Conservation (phyloP, 2,329 filamentous ascomycete species). For the Cylindrodendrum hubeiense region DNA sequence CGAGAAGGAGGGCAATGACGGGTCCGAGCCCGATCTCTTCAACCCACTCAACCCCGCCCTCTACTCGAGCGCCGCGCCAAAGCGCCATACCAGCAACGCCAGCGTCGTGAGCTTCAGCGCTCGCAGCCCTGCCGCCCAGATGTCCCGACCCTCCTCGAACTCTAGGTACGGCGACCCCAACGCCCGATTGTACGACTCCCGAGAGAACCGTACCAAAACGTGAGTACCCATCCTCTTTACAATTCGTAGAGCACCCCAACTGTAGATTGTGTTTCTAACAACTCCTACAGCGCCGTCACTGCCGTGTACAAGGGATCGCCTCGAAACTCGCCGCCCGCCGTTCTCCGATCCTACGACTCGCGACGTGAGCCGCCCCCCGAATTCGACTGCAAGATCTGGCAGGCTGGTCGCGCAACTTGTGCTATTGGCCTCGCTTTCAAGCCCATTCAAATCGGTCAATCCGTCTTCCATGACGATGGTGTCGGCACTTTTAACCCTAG, state of each 20-base stretch:
- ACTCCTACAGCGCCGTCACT: slow-evolving; percentile 79
- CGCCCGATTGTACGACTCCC: slow-evolving; percentile 86
- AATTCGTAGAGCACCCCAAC: background rate
- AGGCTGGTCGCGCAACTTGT: slow-evolving; percentile 93
- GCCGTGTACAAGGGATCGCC: slow-evolving; percentile 89
- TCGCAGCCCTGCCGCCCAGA: slow-evolving; percentile 70
- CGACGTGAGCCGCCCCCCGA: slow-evolving; percentile 91
- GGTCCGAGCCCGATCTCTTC: slow-evolving; percentile 53
- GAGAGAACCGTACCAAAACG: slow-evolving; percentile 92
- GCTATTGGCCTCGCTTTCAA: slow-evolving; percentile 96
- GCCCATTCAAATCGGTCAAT: slow-evolving; percentile 92
- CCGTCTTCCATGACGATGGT: slow-evolving; percentile 93
- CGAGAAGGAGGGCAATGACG: slow-evolving; percentile 87
- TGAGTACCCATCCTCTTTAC: slow-evolving; percentile 61
- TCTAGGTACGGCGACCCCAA: slow-evolving; percentile 83
- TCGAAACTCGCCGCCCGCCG: slow-evolving; percentile 74
- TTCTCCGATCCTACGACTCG: slow-evolving; percentile 95
- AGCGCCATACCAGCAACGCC: slow-evolving; percentile 81
- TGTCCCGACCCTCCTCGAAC: slow-evolving; percentile 64
- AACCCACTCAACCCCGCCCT: slow-evolving; percentile 57
- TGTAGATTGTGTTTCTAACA: slow-evolving; percentile 25
- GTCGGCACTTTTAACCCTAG: slow-evolving; percentile 92
- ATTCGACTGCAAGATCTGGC: slow-evolving; percentile 96
- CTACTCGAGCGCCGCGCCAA: slow-evolving; percentile 58
- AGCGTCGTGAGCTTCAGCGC: slow-evolving; percentile 86